Conservation (phyloP, 2,329 filamentous ascomycete species). For the Alternaria hordeiaustralica region DNA sequence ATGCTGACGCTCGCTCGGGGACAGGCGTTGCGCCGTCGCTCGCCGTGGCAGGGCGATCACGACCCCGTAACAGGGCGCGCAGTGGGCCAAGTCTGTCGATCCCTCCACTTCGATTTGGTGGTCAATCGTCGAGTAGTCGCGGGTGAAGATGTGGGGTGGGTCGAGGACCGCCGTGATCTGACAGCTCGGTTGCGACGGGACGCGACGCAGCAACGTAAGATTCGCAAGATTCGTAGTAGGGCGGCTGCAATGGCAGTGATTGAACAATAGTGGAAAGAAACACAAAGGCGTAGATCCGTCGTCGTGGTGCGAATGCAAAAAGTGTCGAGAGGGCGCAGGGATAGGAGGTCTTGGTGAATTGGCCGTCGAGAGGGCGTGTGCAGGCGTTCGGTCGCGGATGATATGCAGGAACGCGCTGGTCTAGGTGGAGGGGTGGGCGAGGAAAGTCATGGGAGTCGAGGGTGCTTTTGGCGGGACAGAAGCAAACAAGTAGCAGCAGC, state of each 20-base stretch:
- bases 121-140: background rate
- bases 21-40: conserved; percentile 3
- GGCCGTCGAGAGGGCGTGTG: background rate
- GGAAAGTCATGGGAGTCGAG: background rate
- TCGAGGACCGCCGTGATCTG: background rate
- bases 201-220: conserved; percentile 5
- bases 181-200: background rate
- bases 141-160: background rate
- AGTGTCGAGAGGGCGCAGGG: background rate
- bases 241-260: conserved; percentile 3
- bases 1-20: conserved; percentile 14
- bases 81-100: background rate
- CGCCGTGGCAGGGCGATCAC: conserved; percentile 7
- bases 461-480: background rate
- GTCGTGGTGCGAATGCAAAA: conserved; percentile 4
- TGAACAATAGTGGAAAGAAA: conserved; percentile 3
- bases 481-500: background rate
- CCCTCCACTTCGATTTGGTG: conserved; percentile 8
- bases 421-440: background rate
- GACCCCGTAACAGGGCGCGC: conserved; percentile 13
- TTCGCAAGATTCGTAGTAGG: background rate
- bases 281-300: background rate
- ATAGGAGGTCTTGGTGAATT: background rate
- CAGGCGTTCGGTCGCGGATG: background rate
- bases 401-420: background rate